These are phyloP conservation scores for Sporodiniella umbellata DNA, from an alignment of 371 early-diverging fungal species.

Conservation along the genomic window DNA sequence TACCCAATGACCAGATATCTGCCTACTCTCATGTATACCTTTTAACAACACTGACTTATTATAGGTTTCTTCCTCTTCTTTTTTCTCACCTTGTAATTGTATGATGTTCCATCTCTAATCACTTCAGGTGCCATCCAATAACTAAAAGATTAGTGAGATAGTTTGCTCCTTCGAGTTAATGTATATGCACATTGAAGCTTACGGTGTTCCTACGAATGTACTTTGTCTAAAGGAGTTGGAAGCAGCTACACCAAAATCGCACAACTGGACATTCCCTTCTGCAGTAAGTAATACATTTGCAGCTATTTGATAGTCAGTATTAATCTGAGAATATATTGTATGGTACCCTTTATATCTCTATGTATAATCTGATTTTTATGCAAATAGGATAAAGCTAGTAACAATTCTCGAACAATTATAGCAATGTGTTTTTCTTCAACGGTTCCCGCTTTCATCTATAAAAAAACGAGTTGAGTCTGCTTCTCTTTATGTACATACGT, in stretches of 20 bases:
- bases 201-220: conserved; percentile 91
- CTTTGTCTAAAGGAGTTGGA: conserved; percentile 70
- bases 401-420: conserved; percentile 83
- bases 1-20: conserved; percentile 94
- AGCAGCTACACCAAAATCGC: conserved; percentile 90
- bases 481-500: background rate
- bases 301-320: conserved; percentile 36
- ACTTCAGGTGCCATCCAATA: conserved; percentile 95
- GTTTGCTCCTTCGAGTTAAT: no score
- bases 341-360: conserved; percentile 96
- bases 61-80: background rate
- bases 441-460: conserved; percentile 78
- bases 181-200: no score
- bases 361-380: conserved; percentile 95
- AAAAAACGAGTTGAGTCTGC: background rate
- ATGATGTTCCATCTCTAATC: conserved; percentile 73
- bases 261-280: conserved; percentile 90
- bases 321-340: background rate
- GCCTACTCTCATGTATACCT: conserved; percentile 45
- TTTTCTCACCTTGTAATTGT: conserved; percentile 64
- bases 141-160: conserved; percentile 18
- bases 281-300: conserved; percentile 92
- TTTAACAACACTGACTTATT: no score
- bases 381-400: conserved; percentile 86
- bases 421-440: conserved; percentile 88